phyloP scores from a whole-genome alignment of 768 basidiomycete genomes.

The Rhodosporidiobolus sp. region DNA sequence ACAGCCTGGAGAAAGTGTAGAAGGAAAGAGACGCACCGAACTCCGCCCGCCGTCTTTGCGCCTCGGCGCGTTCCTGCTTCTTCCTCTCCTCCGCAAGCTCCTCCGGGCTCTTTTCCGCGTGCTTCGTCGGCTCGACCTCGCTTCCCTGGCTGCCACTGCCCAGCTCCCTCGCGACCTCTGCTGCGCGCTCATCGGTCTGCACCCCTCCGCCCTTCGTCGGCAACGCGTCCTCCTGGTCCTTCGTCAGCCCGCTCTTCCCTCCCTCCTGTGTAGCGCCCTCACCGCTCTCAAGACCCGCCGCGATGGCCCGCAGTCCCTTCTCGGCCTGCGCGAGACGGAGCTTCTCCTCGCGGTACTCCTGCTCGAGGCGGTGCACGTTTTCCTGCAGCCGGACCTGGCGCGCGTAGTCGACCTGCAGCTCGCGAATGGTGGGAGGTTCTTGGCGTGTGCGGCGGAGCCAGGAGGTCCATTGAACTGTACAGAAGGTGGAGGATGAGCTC shows the following conservation, averaged over 20 bases:
- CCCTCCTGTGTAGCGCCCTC: not conserved
- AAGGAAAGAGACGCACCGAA: slow-evolving; percentile 13
- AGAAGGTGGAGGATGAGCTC: not conserved
- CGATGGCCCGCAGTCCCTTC: not conserved
- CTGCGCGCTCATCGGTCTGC: not conserved
- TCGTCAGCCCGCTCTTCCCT: not conserved
- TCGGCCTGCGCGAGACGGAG: not conserved
- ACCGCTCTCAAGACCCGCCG: not conserved
- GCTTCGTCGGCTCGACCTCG: not conserved
- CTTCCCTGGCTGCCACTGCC: not conserved
- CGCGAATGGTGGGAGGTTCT: slow-evolving; percentile 31
- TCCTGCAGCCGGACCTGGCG: slow-evolving; percentile 30
- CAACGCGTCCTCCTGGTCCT: not conserved
- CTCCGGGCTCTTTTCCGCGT: not conserved
- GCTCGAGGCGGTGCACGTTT: slow-evolving; percentile 33
- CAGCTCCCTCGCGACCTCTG: slow-evolving; percentile 13
- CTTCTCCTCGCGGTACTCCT: slow-evolving; percentile 38
- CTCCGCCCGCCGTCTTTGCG: slow-evolving; percentile 21
- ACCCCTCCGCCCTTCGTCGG: slow-evolving; percentile 10
- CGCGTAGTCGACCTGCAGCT: slow-evolving; percentile 28
- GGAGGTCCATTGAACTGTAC: slow-evolving; percentile 39
- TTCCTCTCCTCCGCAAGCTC: slow-evolving; percentile 1
- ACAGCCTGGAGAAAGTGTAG: not conserved
- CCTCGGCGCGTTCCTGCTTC: slow-evolving; percentile 14
- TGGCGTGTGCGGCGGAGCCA: slow-evolving; percentile 40